Percentiles rank a stretch among this genome's conserved stretches.
Conservation (phyloP, 768 basidiomycete species). For the Kwoniella sp. region DNA sequence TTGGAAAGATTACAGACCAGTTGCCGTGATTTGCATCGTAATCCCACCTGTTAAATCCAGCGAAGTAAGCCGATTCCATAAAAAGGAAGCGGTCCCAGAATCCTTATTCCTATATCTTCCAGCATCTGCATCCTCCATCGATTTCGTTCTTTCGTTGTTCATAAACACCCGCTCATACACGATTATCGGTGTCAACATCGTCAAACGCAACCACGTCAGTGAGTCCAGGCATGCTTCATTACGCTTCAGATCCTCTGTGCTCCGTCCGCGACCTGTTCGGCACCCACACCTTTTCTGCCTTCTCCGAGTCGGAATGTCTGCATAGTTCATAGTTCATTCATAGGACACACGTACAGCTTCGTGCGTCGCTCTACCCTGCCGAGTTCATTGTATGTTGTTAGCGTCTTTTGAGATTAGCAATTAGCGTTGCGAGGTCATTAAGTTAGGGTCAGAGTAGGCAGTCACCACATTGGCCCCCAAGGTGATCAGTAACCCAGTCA, state of each 20-base stretch:
- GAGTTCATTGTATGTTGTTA: background rate
- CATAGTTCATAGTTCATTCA: too few relatives aligned
- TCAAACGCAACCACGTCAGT: too few relatives aligned
- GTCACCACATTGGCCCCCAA: too few relatives aligned
- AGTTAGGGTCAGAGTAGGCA: background rate
- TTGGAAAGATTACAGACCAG: slow-evolving; percentile 1
- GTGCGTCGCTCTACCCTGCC: background rate
- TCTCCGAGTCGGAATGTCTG: too few relatives aligned
- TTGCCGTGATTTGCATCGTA: slow-evolving; percentile 5
- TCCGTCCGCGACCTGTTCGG: too few relatives aligned
- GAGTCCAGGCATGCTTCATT: too few relatives aligned
- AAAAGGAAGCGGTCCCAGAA: background rate
- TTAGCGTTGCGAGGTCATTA: slow-evolving; percentile 1
- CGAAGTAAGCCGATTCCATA: slow-evolving; percentile 4
- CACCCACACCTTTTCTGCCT: too few relatives aligned
- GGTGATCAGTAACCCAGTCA: background rate
- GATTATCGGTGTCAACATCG: too few relatives aligned
- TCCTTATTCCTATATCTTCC: background rate
- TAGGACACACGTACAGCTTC: background rate
- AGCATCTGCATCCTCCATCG: background rate
- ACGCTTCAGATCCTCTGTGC: too few relatives aligned
- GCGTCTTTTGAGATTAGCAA: slow-evolving; percentile 3
- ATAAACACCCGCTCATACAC: background rate
- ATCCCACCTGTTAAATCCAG: background rate
- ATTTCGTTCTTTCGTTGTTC: background rate